phyloP scores from a whole-genome alignment of 1,284 basidiomycete species.

The Ceratobasidium sp. region DNA sequence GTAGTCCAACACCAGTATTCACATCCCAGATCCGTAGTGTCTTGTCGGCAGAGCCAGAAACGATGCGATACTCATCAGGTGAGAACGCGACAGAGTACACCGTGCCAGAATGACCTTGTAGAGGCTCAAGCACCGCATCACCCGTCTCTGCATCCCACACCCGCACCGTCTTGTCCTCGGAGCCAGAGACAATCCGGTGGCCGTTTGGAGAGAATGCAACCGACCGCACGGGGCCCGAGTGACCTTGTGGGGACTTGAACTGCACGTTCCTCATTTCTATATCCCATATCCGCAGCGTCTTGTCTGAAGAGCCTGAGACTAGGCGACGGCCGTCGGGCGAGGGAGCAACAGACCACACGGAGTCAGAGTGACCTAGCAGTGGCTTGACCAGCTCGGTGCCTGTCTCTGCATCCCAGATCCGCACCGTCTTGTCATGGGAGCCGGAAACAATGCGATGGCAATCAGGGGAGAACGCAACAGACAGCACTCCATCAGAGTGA shows the following conservation, averaged over 20 bases:
- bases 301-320: slow-evolving; percentile 3
- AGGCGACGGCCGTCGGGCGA: background rate
- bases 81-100: too few species aligned
- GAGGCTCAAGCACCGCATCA: too few species aligned
- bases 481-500: background rate
- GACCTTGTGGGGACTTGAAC: too few species aligned
- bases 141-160: too few species aligned
- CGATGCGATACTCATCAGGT: slow-evolving; percentile 1
- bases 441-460: slow-evolving; percentile 34
- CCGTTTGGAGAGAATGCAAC: background rate
- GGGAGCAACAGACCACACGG: slow-evolving; percentile 15
- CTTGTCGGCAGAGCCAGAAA: slow-evolving; percentile 5
- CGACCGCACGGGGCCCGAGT: too few species aligned
- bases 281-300: slow-evolving; percentile 6
- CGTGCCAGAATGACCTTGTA: too few species aligned
- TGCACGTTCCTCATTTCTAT: background rate
- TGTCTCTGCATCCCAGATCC: slow-evolving; percentile 29
- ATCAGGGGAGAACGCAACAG: slow-evolving; percentile 41
- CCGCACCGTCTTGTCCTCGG: too few species aligned
- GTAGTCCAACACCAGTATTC: background rate
- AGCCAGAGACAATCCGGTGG: background rate
- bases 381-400: background rate
- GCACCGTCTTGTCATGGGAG: slow-evolving; percentile 38
- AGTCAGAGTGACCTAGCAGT: slow-evolving; percentile 36
- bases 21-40: background rate